phyloP scores from a whole-genome alignment of 2,329 filamentous ascomycete species.

The Apiospora pterosperma region DNA sequence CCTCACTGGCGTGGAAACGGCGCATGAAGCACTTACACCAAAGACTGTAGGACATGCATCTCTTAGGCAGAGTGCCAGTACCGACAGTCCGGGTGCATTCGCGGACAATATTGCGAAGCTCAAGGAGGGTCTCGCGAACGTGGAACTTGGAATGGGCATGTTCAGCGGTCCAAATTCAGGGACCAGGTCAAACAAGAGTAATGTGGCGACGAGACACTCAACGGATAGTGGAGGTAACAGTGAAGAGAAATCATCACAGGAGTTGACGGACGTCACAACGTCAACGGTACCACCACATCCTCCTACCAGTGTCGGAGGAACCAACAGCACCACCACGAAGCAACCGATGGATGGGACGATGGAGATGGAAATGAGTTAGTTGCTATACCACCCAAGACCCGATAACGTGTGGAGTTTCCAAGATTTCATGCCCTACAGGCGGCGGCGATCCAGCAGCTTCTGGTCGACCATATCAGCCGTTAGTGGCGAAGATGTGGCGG shows the following conservation, averaged over 20 bases:
- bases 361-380: conserved; percentile 3
- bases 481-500: neutral
- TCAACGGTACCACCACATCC: neutral
- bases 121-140: conserved; percentile 43
- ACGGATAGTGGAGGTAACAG: neutral
- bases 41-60: conserved; percentile 27
- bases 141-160: conserved; percentile 46
- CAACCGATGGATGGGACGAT: neutral
- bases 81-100: conserved; percentile 42
- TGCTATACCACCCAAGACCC: conserved; percentile 1
- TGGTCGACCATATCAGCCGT: neutral
- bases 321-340: neutral
- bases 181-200: neutral
- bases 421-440: neutral
- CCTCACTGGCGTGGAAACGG: conserved; percentile 56
- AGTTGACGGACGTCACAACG: neutral
- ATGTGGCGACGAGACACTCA: neutral
- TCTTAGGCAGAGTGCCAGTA: conserved; percentile 42
- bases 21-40: conserved; percentile 49
- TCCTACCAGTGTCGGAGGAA: neutral
- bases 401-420: conserved; percentile 4
- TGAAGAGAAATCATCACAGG: neutral
- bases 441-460: neutral
- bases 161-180: conserved; percentile 30
- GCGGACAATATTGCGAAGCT: conserved; percentile 35